Percentiles rank a stretch among this genome's conserved stretches.
Conservation (phyloP, 78 protist species). For the Ministeria vibrans region DNA sequence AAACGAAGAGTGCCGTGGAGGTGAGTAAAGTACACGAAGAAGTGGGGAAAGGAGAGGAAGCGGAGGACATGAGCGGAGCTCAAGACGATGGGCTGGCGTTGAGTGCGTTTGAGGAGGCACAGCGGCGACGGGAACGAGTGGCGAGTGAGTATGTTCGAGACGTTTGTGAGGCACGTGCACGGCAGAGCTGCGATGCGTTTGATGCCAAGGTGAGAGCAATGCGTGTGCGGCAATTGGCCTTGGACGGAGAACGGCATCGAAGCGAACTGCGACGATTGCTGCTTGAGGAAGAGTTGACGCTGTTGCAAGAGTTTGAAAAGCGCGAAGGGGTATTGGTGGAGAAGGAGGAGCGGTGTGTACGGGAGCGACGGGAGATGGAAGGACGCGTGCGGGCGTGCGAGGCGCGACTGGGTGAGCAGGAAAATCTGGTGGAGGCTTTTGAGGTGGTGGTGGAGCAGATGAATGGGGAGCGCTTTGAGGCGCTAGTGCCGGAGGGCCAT, state of each 20-base stretch:
- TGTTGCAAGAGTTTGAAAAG: slow-evolving; percentile 52
- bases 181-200: not conserved
- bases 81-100: too few species aligned
- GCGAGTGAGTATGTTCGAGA: not conserved
- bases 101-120: too few species aligned
- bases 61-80: too few species aligned
- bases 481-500: too few species aligned
- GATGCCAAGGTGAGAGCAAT: not conserved
- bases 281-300: slow-evolving; percentile 40
- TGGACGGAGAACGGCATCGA: slow-evolving; percentile 36
- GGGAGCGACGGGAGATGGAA: not conserved
- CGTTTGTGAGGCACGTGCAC: not conserved
- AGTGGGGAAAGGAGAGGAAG: too few species aligned
- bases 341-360: not conserved
- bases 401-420: not conserved
- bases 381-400: not conserved
- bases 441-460: not conserved
- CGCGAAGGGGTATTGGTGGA: slow-evolving; percentile 6
- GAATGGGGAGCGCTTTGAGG: not conserved
- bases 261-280: slow-evolving; percentile 40
- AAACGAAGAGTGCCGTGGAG: too few species aligned
- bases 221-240: not conserved
- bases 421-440: not conserved
- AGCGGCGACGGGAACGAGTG: not conserved
- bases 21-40: too few species aligned